These are phyloP conservation scores for Blastocrithidia nonstop DNA, from an alignment of 208 protist genomes.

Conservation along the genomic window DNA sequence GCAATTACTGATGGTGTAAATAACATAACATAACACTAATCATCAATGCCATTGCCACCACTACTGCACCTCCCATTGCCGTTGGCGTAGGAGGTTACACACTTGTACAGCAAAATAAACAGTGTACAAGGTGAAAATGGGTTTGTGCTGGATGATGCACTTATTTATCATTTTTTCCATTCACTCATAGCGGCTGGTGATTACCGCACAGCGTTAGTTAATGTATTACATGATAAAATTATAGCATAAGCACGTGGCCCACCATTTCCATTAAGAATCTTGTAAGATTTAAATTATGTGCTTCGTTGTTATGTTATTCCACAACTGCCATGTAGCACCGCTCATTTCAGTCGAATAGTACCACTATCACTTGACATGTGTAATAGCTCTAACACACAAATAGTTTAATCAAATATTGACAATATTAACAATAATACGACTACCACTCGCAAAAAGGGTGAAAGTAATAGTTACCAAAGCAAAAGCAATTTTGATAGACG, in stretches of 20 bases:
- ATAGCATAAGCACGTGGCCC: slow-evolving; percentile 12
- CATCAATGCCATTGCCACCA: not conserved
- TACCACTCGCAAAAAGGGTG: no score
- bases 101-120: slow-evolving; percentile 23
- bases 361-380: no score
- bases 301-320: no score
- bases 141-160: slow-evolving; percentile 43
- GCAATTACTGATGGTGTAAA: no score
- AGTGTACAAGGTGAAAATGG: slow-evolving; percentile 30
- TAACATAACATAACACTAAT: no score
- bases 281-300: slow-evolving; percentile 11
- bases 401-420: no score
- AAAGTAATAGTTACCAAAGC: no score
- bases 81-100: slow-evolving; percentile 17
- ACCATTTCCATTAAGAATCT: slow-evolving; percentile 15
- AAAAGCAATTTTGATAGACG: no score
- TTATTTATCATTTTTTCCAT: slow-evolving; percentile 38
- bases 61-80: not conserved
- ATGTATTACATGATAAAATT: slow-evolving; percentile 16
- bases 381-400: no score
- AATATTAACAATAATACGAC: no score
- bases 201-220: slow-evolving; percentile 12
- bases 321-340: no score
- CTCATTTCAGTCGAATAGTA: no score
- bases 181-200: slow-evolving; percentile 26